These are phyloP conservation scores for Colletotrichum tamarilloi DNA, from an alignment of 2,329 filamentous ascomycete genomes.

Conservation along the genomic window DNA sequence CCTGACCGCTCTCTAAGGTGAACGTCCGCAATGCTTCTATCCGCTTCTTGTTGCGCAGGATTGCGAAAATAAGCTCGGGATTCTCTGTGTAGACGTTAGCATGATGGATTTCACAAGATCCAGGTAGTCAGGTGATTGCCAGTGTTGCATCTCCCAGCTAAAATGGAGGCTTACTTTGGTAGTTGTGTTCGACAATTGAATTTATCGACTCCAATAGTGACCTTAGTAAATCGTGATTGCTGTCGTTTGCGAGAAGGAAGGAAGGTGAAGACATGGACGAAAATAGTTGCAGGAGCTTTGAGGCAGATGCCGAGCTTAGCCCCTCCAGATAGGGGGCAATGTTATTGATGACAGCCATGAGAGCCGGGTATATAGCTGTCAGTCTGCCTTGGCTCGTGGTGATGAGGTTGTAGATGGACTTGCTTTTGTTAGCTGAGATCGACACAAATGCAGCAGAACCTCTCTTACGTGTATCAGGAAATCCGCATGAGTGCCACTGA, in stretches of 20 bases:
- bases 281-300: constrained; percentile 88
- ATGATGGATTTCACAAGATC: not conserved
- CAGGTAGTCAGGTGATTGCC: not conserved
- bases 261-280: constrained; percentile 93
- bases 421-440: constrained; percentile 25
- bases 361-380: constrained; percentile 89
- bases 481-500: constrained; percentile 91
- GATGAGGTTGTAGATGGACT: constrained; percentile 93
- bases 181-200: constrained; percentile 89
- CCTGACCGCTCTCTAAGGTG: constrained; percentile 90
- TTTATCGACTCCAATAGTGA: constrained; percentile 91
- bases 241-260: constrained; percentile 92
- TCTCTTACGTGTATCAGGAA: constrained; percentile 85
- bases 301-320: constrained; percentile 78
- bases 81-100: constrained; percentile 68
- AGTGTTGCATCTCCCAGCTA: not conserved
- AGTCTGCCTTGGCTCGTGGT: constrained; percentile 91
- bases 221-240: constrained; percentile 83
- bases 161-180: constrained; percentile 68
- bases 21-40: constrained; percentile 89
- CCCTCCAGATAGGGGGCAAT: constrained; percentile 86
- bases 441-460: not conserved
- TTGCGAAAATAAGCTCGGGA: constrained; percentile 80
- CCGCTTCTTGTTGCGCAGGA: constrained; percentile 82
- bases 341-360: constrained; percentile 94